Base-by-base conservation (phyloP, 768 basidiomycete species). In the Amanita rimosa region DNA sequence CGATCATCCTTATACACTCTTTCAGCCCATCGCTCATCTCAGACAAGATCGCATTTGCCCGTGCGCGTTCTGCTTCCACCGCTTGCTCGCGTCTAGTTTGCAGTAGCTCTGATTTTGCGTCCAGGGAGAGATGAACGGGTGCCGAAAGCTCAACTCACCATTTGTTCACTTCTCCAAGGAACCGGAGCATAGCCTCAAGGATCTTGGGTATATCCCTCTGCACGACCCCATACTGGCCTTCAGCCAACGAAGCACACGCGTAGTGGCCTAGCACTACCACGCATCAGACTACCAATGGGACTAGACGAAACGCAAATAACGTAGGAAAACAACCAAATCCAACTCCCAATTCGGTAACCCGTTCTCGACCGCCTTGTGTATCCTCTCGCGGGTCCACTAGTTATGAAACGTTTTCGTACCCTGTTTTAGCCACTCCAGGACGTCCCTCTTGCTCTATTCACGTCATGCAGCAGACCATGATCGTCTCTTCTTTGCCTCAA, bases 141-240 rank as follows among this genome's bases (percentile, higher is more conserved):
- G 52, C 13, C 31, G 3, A 31, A 31, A 89, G 60, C 55, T 83
- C 78, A 1, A 55, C 59, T 48, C 79, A 75, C 50, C 82, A 82
- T 24, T 73, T 72, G 54, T 91, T 87, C 16, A 90, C 62, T 1
- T 78, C 83, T 1, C 62, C 59, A 16, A 89, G 70, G 66, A 83
- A 85, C 0, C 74, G 73, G 10, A 85, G 60, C 54, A 92, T 67
- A 0, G 84, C 83, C 61, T 94, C 90, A 2, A 94, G 61, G 24
- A 90, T 79, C 51, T 78, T 80, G 0, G 89, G 84, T 16, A 90
- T 86, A 58, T 93, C 91, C 9, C 85, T 72, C 60, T 93, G 91
- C 10, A 91, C 86, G 29, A 82, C 76, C 17, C 90, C 90, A 58
- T 83, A 91, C 16, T 74, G 72, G 64, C 93, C 90, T 61, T 92